Conservation (phyloP, 805 yeast genomes). For the Yarrowia sp. region DNA sequence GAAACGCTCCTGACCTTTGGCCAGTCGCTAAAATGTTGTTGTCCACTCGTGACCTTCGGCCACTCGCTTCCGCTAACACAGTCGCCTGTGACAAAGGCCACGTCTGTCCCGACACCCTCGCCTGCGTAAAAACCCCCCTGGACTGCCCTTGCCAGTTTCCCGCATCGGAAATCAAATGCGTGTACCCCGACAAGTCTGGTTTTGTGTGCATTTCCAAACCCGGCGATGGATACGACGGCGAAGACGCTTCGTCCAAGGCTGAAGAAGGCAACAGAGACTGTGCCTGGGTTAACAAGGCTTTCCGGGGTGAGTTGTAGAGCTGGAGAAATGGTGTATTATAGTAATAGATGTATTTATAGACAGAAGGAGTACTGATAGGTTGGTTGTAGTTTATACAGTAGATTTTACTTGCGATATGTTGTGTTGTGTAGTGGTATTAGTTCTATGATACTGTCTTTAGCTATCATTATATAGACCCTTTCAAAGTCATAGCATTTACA, state of each 20-base stretch:
- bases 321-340: neutral
- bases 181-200: slow-evolving; percentile 61
- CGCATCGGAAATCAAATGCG: slow-evolving; percentile 76
- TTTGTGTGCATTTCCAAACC: slow-evolving; percentile 85
- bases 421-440: too few species aligned
- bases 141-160: slow-evolving; percentile 94
- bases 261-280: slow-evolving; percentile 10
- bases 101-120: slow-evolving; percentile 78
- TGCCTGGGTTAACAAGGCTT: slow-evolving; percentile 23
- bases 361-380: too few species aligned
- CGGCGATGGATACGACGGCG: slow-evolving; percentile 48
- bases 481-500: too few species aligned
- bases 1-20: too few species aligned
- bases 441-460: too few species aligned
- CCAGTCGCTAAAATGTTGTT: too few species aligned
- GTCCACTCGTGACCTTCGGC: too few species aligned
- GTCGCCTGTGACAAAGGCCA: slow-evolving; percentile 53
- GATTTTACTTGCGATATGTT: too few species aligned
- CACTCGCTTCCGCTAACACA: neutral
- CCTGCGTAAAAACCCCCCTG: slow-evolving; percentile 64
- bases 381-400: too few species aligned
- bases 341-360: neutral
- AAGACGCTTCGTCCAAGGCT: slow-evolving; percentile 41
- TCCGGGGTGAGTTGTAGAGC: slow-evolving; percentile 3
- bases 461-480: too few species aligned